Evolutionary conservation across 2,329 filamentous ascomycete genomes (phyloP).

Genomic region (Conoideocrella luteorostrata): DNA sequence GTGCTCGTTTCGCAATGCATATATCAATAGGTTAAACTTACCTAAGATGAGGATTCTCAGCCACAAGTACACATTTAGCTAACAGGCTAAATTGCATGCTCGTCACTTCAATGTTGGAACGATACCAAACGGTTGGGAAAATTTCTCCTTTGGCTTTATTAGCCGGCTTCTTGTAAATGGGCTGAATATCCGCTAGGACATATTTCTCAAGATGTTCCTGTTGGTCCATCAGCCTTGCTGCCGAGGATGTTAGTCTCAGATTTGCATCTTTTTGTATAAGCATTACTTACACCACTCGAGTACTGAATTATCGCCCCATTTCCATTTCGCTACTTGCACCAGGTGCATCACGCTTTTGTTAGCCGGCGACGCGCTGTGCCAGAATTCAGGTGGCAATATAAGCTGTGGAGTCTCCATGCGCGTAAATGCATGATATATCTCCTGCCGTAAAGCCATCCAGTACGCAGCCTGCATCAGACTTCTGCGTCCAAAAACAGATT

Average conservation of each 20-base stretch:
- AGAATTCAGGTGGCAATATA: conserved; percentile 26
- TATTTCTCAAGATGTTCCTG: conserved; percentile 28
- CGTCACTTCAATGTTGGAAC: conserved; percentile 32
- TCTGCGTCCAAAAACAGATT: conserved; percentile 27
- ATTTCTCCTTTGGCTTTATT: conserved; percentile 32
- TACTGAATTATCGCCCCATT: conserved; percentile 29
- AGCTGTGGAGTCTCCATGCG: conserved; percentile 31
- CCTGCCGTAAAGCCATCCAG: conserved; percentile 35
- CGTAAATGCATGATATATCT: conserved; percentile 35
- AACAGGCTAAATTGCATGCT: conserved; percentile 33
- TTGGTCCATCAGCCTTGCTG: conserved; percentile 30
- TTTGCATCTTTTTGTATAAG: too few species aligned
- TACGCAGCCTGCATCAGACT: conserved; percentile 33
- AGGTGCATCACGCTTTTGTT: conserved; percentile 36
- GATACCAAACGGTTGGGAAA: conserved; percentile 34
- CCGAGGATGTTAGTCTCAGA: not conserved
- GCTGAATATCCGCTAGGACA: conserved; percentile 25
- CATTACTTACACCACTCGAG: conserved; percentile 31
- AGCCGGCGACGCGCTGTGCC: conserved; percentile 27
- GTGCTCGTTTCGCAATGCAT: too few species aligned
- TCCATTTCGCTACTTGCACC: conserved; percentile 34
- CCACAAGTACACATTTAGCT: conserved; percentile 32
- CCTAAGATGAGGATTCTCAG: conserved; percentile 31
- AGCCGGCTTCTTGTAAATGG: conserved; percentile 26
- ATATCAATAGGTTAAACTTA: conserved; percentile 12